These are phyloP conservation scores for Malassezia psittaci DNA, from an alignment of 1,284 basidiomycete species.

Conservation along the genomic window DNA sequence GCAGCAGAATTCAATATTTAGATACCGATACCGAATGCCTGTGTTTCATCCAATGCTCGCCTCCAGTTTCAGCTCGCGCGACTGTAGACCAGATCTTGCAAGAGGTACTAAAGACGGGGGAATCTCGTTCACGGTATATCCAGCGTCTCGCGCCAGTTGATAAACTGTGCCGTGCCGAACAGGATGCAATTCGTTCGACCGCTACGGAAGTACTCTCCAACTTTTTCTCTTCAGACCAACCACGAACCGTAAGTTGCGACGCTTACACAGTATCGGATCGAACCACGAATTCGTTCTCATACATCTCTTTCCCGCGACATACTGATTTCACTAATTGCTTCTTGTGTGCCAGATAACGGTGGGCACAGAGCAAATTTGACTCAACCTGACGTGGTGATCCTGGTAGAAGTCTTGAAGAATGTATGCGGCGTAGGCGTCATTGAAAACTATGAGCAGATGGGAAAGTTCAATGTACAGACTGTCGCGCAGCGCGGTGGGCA, in stretches of 20 bases:
- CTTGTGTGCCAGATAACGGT: constrained; percentile 19
- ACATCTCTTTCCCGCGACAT: constrained; percentile 24
- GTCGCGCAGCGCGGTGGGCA: constrained; percentile 16
- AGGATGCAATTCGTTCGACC: constrained; percentile 5
- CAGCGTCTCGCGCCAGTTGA: constrained; percentile 9
- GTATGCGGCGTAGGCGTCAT: constrained; percentile 30
- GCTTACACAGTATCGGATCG: constrained; percentile 27
- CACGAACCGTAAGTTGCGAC: constrained; percentile 1
- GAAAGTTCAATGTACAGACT: constrained; percentile 30
- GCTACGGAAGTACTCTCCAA: neutral
- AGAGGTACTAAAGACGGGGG: constrained; percentile 28
- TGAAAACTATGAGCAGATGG: constrained; percentile 23
- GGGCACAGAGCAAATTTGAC: constrained; percentile 27
- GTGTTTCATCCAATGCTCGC: constrained; percentile 15
- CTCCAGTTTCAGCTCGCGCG: constrained; percentile 12
- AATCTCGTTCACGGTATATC: constrained; percentile 22
- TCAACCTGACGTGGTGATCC: constrained; percentile 27
- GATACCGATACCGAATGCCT: constrained; percentile 19
- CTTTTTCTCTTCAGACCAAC: constrained; percentile 1
- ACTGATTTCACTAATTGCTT: constrained; percentile 28
- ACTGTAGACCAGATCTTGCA: constrained; percentile 18
- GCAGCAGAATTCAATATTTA: neutral
- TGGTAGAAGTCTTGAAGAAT: constrained; percentile 34
- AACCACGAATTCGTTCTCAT: constrained; percentile 35
- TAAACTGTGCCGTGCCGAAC: constrained; percentile 5